Percentiles rank a stretch among this genome's conserved stretches.
These are phyloP conservation scores for Entomortierella chlamydospora DNA, from an alignment of 192 early-diverging fungal genomes.

Conservation along the genomic window DNA sequence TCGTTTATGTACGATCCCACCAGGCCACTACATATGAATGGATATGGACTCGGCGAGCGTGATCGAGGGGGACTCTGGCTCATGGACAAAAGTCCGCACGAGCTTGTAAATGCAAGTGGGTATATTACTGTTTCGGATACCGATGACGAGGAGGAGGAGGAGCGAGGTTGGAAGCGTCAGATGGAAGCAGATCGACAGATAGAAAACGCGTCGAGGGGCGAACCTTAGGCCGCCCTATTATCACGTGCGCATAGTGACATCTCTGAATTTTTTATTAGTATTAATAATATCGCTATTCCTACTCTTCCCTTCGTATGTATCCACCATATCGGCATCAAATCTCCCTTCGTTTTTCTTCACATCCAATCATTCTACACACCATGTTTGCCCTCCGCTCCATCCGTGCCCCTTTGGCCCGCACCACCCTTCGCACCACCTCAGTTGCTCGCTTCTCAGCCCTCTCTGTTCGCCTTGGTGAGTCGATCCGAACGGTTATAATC, in stretches of 20 bases:
- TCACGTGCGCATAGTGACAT: not conserved
- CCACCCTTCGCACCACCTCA: conserved; percentile 49
- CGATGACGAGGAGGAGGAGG: conserved; percentile 45
- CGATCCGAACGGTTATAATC: not conserved
- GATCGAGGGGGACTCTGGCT: conserved; percentile 34
- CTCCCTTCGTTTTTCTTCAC: conserved; percentile 2
- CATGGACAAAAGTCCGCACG: conserved; percentile 3
- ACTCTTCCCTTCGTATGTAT: not conserved
- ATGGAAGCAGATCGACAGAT: conserved; percentile 24
- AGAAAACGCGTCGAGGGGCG: not conserved
- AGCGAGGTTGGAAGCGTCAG: conserved; percentile 27
- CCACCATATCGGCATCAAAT: conserved; percentile 3
- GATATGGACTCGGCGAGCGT: conserved; percentile 38
- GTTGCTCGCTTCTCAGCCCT: conserved; percentile 62
- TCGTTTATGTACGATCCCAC: conserved; percentile 29
- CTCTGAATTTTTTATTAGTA: too few relatives aligned
- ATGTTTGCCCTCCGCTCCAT: conserved; percentile 66
- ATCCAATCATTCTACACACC: conserved; percentile 6
- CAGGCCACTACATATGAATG: conserved; percentile 1
- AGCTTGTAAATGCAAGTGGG: conserved; percentile 7
- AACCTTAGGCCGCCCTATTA: not conserved
- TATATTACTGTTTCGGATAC: conserved; percentile 46
- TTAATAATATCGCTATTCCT: too few relatives aligned
- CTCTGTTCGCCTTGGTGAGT: conserved; percentile 64
- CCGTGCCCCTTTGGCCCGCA: conserved; percentile 52